phyloP scores from a whole-genome alignment of 106 monocot genomes.

The Chionographis japonica region DNA sequence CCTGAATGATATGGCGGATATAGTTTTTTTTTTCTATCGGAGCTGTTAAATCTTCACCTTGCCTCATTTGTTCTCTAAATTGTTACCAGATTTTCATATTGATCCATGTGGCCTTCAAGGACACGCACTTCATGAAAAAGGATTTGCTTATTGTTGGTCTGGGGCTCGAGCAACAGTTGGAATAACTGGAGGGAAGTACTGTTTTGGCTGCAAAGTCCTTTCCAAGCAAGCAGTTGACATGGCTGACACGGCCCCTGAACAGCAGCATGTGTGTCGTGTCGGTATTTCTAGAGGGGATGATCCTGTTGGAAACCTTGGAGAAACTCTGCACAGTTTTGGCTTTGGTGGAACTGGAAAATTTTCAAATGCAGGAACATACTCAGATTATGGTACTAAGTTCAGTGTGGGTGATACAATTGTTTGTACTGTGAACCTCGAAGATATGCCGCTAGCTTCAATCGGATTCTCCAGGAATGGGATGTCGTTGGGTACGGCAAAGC shows the following conservation, averaged over 20 bases:
- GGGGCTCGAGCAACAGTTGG: constrained; percentile 71
- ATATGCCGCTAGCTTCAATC: constrained; percentile 36
- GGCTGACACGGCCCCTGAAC: constrained; percentile 48
- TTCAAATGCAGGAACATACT: constrained; percentile 39
- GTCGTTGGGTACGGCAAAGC: constrained; percentile 42
- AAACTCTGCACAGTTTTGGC: constrained; percentile 52
- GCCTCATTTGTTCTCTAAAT: neutral
- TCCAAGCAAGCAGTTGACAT: constrained; percentile 50
- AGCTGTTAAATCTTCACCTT: neutral
- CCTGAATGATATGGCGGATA: too few species aligned
- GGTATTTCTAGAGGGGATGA: constrained; percentile 64
- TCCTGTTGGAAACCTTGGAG: constrained; percentile 57
- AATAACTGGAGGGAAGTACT: constrained; percentile 60
- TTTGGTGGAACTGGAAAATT: constrained; percentile 78
- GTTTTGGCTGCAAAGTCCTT: constrained; percentile 71
- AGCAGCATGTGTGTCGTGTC: constrained; percentile 57
- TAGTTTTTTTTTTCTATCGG: neutral
- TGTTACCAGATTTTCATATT: constrained; percentile 51
- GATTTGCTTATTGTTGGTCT: constrained; percentile 86
- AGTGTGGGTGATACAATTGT: constrained; percentile 56
- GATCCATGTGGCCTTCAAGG: constrained; percentile 46
- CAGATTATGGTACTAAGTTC: constrained; percentile 54
- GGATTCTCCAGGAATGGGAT: constrained; percentile 62
- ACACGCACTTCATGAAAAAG: constrained; percentile 42
- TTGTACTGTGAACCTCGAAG: constrained; percentile 60